These are phyloP conservation scores for Erythrobasidium yunnanense DNA, from an alignment of 768 basidiomycete species.

Conservation along the genomic window DNA sequence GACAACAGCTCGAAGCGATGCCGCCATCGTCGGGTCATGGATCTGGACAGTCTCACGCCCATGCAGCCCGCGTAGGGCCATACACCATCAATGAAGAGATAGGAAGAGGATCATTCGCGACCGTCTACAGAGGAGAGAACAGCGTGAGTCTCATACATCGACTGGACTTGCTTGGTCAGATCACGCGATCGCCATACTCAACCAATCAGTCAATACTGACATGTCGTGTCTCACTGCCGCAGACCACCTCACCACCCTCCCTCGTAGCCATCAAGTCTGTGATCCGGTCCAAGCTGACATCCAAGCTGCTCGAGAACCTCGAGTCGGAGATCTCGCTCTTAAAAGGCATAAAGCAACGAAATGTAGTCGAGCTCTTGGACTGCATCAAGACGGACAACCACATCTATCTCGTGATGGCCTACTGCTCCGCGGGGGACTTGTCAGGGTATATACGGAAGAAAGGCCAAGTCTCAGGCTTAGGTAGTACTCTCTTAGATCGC, in stretches of 20 bases:
- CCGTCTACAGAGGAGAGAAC: constrained; percentile 66
- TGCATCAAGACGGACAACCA: constrained; percentile 56
- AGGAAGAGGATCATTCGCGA: constrained; percentile 75
- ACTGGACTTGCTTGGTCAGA: too few species aligned
- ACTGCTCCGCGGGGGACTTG: constrained; percentile 88
- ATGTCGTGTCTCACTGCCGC: too few species aligned
- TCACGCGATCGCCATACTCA: too few species aligned
- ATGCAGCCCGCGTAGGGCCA: constrained; percentile 34
- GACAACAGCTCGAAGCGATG: neutral
- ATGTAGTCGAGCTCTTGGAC: constrained; percentile 84
- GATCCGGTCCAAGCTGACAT: constrained; percentile 68
- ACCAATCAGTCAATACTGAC: too few species aligned
- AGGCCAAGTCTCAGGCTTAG: constrained; percentile 81
- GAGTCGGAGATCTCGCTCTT: constrained; percentile 95
- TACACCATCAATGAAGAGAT: constrained; percentile 45
- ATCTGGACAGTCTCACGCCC: neutral
- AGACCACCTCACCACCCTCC: constrained; percentile 23
- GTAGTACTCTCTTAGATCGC: too few species aligned
- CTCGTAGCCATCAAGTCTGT: constrained; percentile 84
- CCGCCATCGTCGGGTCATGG: neutral
- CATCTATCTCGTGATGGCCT: constrained; percentile 92
- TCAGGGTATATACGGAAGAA: constrained; percentile 95
- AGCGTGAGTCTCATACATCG: constrained; percentile 15
- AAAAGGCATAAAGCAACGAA: constrained; percentile 80
- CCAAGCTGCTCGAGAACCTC: constrained; percentile 93